Conservation (phyloP, 805 yeast genomes). For the Candida ortonii region DNA sequence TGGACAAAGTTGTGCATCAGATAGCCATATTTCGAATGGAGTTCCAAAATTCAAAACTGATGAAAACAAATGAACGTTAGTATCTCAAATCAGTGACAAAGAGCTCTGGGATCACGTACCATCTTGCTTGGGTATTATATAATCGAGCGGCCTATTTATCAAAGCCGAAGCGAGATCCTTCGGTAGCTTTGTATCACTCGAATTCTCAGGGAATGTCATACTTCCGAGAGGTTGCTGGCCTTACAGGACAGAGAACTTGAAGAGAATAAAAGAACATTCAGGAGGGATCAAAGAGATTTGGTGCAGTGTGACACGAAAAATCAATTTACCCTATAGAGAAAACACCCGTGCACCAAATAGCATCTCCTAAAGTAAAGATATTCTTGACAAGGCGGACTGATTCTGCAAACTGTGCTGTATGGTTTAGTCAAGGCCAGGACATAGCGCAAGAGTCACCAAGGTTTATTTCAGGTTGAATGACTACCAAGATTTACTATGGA, state of each 20-base stretch:
- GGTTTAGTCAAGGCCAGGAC: no score
- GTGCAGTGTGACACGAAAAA: no score
- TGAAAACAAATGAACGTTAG: constrained; percentile 8
- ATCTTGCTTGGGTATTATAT: constrained; percentile 39
- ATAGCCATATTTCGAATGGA: constrained; percentile 25
- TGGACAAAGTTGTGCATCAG: constrained; percentile 6
- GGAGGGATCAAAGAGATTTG: no score
- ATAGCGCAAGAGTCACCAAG: no score
- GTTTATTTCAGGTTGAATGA: constrained; percentile 17
- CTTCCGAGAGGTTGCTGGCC: no score
- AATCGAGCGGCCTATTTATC: constrained; percentile 33
- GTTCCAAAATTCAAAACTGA: constrained; percentile 26
- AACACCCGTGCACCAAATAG: constrained; percentile 4
- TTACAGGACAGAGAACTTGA: no score
- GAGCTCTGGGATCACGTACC: constrained; percentile 23
- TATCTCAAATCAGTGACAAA: background rate
- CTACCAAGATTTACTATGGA: constrained; percentile 23
- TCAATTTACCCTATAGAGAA: no score
- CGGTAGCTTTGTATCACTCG: constrained; percentile 2
- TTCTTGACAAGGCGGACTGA: no score
- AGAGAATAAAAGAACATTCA: no score
- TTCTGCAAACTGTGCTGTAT: no score
- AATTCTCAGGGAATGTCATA: background rate
- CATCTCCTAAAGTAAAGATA: no score
- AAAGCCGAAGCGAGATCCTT: constrained; percentile 23